These are phyloP conservation scores for Trichosporon sp. DNA, from an alignment of 1,284 basidiomycete genomes.

Conservation along the genomic window DNA sequence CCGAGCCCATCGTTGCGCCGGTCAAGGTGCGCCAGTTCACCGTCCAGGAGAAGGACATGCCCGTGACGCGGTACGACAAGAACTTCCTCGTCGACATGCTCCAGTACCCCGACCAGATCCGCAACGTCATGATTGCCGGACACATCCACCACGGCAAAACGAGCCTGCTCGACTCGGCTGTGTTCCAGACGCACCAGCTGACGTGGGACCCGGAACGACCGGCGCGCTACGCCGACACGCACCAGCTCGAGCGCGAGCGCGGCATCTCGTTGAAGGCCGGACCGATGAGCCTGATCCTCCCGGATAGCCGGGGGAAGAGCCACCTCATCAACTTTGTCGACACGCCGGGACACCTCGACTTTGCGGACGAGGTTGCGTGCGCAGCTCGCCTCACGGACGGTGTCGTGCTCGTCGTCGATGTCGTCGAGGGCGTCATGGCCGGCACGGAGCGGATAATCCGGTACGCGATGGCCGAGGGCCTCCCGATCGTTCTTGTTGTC, in stretches of 20 bases:
- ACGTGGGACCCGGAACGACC: constrained; percentile 86
- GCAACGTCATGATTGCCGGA: constrained; percentile 91
- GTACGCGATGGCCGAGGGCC: constrained; percentile 81
- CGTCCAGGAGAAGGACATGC: constrained; percentile 89
- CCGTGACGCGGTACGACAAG: constrained; percentile 90
- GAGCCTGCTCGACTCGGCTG: constrained; percentile 91
- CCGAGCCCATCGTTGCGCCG: constrained; percentile 94
- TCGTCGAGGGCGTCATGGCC: constrained; percentile 93
- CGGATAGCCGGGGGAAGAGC: constrained; percentile 87
- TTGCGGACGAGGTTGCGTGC: constrained; percentile 92
- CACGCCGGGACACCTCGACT: constrained; percentile 98
- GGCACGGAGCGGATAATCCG: constrained; percentile 83
- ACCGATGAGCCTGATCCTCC: constrained; percentile 89
- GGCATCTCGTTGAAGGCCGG: constrained; percentile 95
- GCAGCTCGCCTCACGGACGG: constrained; percentile 89
- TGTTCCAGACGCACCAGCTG: constrained; percentile 94
- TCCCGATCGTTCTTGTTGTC: constrained; percentile 90
- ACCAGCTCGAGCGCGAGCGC: constrained; percentile 81
- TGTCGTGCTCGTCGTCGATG: constrained; percentile 90
- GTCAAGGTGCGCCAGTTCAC: constrained; percentile 90
- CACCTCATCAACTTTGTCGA: constrained; percentile 92
- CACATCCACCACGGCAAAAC: constrained; percentile 99
- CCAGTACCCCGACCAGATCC: constrained; percentile 88
- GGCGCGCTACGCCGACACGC: constrained; percentile 95
- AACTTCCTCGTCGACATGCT: constrained; percentile 91